Conservation (phyloP, 441 rosid species). For the Macaranga tanarius region DNA sequence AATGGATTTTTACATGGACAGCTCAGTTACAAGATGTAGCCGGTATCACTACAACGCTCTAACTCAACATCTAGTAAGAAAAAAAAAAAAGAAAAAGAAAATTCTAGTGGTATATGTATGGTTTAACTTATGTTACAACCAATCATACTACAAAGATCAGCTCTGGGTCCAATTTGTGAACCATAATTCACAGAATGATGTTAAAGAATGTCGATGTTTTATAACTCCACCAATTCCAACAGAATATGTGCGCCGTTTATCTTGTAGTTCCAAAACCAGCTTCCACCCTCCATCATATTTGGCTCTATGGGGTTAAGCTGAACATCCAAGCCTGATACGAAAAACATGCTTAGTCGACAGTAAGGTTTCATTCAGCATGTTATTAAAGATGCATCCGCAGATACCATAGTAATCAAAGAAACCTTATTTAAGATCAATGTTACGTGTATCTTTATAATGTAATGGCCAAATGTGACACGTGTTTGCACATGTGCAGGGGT, state of each 20-base stretch:
- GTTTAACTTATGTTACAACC: slow-evolving; percentile 64
- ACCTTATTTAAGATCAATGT: neutral
- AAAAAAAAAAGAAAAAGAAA: neutral
- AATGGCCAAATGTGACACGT: neutral
- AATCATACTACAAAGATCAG: slow-evolving; percentile 12
- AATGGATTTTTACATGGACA: slow-evolving; percentile 12
- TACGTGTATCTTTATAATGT: neutral
- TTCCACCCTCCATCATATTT: slow-evolving; percentile 59
- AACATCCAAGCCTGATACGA: slow-evolving; percentile 49
- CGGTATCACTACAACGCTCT: slow-evolving; percentile 18
- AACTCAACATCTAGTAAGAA: neutral
- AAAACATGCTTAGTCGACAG: slow-evolving; percentile 10
- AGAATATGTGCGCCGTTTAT: slow-evolving; percentile 49
- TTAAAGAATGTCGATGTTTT: slow-evolving; percentile 14
- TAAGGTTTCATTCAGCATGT: neutral
- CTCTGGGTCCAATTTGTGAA: slow-evolving; percentile 36
- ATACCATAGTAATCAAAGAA: neutral
- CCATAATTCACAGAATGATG: slow-evolving; percentile 46
- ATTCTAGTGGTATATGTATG: slow-evolving; percentile 20
- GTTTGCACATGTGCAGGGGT: neutral
- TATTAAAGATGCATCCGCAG: too few relatives aligned
- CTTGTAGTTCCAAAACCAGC: slow-evolving; percentile 88
- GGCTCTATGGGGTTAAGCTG: slow-evolving; percentile 51
- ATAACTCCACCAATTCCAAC: slow-evolving; percentile 55
- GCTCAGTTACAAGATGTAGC: slow-evolving; percentile 10